These are phyloP conservation scores for Symbiodinium pilosum DNA, from an alignment of 73 alveolate genomes.

Conservation along the genomic window DNA sequence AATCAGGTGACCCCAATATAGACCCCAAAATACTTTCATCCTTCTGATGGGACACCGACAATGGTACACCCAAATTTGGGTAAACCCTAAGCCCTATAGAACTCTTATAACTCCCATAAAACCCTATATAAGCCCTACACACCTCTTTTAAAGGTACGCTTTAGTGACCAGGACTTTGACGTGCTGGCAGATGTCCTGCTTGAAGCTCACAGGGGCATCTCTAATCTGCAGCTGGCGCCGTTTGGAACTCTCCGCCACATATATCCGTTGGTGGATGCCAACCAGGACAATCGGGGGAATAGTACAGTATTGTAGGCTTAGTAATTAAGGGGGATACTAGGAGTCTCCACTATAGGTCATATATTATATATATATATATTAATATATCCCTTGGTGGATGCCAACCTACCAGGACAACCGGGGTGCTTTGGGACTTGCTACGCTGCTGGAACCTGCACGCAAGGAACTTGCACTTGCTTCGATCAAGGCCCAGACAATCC, in stretches of 20 bases:
- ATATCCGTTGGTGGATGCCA: neutral
- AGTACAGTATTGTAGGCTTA: too few relatives aligned
- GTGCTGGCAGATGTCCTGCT: neutral
- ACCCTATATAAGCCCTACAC: too few relatives aligned
- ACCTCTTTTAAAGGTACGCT: too few relatives aligned
- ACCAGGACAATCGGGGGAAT: conserved; percentile 7
- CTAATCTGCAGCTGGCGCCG: neutral
- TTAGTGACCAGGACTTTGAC: neutral
- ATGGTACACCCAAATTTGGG: too few relatives aligned
- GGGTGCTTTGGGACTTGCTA: neutral
- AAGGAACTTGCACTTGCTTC: neutral
- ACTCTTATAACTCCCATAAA: too few relatives aligned
- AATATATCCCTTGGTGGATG: neutral
- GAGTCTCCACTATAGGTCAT: too few relatives aligned
- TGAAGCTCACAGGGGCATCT: neutral
- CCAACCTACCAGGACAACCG: neutral
- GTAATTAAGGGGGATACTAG: too few relatives aligned
- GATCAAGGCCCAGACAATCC: neutral
- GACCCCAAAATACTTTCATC: too few relatives aligned
- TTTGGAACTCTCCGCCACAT: neutral
- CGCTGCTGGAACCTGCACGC: neutral
- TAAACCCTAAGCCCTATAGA: too few relatives aligned
- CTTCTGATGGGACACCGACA: too few relatives aligned
- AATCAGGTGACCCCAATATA: too few relatives aligned
- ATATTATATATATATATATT: too few relatives aligned